A percentile compares a stretch with the other conserved stretches of the same genome.
Evolutionary conservation across 108 stramenopile genomes (phyloP).

Genomic region (Pseudonitzschia multiseries): DNA sequence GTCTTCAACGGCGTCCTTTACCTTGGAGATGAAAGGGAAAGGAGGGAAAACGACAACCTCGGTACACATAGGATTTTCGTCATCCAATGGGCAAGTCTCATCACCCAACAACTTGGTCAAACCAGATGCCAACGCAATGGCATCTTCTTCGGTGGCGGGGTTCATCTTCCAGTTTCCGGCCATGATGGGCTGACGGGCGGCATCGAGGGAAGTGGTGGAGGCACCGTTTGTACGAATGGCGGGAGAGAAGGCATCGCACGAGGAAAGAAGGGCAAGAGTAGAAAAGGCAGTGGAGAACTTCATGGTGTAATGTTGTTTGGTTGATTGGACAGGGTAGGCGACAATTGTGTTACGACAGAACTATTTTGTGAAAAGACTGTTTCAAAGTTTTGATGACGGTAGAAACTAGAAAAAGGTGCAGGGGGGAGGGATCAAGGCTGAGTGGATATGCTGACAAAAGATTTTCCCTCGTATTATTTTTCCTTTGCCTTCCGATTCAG

Average conservation of each 20-base stretch:
- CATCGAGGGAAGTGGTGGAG: not conserved
- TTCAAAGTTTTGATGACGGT: not conserved
- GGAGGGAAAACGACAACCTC: slow-evolving; percentile 41
- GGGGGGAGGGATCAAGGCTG: not conserved
- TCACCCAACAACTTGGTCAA: slow-evolving; percentile 35
- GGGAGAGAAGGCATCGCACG: slow-evolving; percentile 1
- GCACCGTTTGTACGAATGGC: not conserved
- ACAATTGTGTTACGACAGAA: not conserved
- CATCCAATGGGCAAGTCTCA: slow-evolving; percentile 41
- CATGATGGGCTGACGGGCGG: slow-evolving; percentile 79
- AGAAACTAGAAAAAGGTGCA: not conserved
- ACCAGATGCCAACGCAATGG: slow-evolving; percentile 46
- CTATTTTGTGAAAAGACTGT: not conserved
- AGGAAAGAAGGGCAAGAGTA: not conserved
- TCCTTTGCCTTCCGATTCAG: not conserved
- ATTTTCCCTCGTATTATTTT: not conserved
- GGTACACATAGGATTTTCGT: slow-evolving; percentile 37
- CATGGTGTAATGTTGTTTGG: not conserved
- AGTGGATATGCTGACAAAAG: not conserved
- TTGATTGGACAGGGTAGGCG: not conserved
- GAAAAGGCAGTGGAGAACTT: not conserved
- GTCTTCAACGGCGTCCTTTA: slow-evolving; percentile 53
- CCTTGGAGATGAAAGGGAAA: slow-evolving; percentile 36
- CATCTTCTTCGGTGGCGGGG: slow-evolving; percentile 73
- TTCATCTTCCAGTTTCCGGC: slow-evolving; percentile 97